phyloP scores from a whole-genome alignment of 2,329 filamentous ascomycete genomes.

The Trichoderma simmonsii region DNA sequence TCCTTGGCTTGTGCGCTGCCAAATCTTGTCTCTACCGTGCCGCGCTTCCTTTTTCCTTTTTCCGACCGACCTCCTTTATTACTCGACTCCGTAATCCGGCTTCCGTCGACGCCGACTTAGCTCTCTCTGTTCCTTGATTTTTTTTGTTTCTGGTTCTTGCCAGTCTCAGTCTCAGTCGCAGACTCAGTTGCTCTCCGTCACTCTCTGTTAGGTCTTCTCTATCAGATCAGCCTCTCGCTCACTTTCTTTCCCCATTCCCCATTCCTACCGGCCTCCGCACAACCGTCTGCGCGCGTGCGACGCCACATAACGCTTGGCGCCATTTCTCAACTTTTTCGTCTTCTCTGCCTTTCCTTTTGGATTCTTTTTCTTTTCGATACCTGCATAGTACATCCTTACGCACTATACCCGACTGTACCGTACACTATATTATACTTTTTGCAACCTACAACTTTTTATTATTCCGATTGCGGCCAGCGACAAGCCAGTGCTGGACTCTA shows the following conservation, averaged over 20 bases:
- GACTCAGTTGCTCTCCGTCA: not conserved
- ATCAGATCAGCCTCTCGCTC: constrained; percentile 11
- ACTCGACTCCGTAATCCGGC: constrained; percentile 9
- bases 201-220: constrained; percentile 8
- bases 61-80: constrained; percentile 17
- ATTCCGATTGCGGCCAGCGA: constrained; percentile 13
- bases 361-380: constrained; percentile 13
- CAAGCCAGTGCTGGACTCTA: constrained; percentile 18
- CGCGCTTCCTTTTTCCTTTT: constrained; percentile 18
- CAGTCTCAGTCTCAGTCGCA: not conserved
- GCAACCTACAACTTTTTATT: constrained; percentile 7
- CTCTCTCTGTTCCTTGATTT: constrained; percentile 13
- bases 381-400: constrained; percentile 3
- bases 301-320: constrained; percentile 15
- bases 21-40: constrained; percentile 12
- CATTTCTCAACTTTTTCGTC: not conserved
- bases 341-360: constrained; percentile 11
- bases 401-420: not conserved
- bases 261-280: constrained; percentile 5
- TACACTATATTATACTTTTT: not conserved
- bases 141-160: not conserved
- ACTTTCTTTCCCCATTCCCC: not conserved
- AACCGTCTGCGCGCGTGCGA: constrained; percentile 4
- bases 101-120: constrained; percentile 13
- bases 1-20: constrained; percentile 17